These are phyloP conservation scores for Citrus sp. DNA, from an alignment of 345 rosid genomes.

Conservation along the genomic window DNA sequence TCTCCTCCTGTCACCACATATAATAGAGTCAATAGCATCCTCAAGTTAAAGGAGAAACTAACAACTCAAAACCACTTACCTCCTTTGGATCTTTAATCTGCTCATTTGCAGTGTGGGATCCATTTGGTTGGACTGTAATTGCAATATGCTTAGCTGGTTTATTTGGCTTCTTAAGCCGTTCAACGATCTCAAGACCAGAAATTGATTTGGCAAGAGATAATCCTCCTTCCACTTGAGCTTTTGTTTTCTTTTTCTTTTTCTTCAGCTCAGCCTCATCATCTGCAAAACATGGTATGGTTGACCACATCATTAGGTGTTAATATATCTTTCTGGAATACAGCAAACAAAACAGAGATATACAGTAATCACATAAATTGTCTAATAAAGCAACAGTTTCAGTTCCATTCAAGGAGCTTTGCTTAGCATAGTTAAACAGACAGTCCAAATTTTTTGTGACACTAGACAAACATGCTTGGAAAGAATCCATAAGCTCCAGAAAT, in stretches of 20 bases:
- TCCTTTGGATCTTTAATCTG: conserved; percentile 48
- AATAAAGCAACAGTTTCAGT: too few species aligned
- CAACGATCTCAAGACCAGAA: conserved; percentile 40
- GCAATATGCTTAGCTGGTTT: conserved; percentile 34
- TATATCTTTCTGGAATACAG: background rate
- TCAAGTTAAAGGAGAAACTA: background rate
- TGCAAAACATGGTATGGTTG: conserved; percentile 29
- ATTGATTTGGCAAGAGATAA: conserved; percentile 39
- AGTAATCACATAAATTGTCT: background rate
- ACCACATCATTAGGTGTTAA: background rate
- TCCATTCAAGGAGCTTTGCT: too few species aligned
- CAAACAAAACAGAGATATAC: background rate
- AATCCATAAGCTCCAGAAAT: too few species aligned
- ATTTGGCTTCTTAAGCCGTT: conserved; percentile 52
- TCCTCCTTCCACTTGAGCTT: conserved; percentile 38
- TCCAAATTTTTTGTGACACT: background rate
- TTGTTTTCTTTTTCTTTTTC: conserved; percentile 76
- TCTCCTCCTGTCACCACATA: conserved; percentile 57
- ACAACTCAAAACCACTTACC: conserved; percentile 34
- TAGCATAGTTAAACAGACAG: background rate
- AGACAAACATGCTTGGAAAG: too few species aligned
- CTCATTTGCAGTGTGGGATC: conserved; percentile 40
- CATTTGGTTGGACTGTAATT: conserved; percentile 36
- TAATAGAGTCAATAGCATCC: background rate
- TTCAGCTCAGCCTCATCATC: conserved; percentile 65